Conservation (phyloP, 2,329 filamentous ascomycete genomes). For the Xylaria sp. region DNA sequence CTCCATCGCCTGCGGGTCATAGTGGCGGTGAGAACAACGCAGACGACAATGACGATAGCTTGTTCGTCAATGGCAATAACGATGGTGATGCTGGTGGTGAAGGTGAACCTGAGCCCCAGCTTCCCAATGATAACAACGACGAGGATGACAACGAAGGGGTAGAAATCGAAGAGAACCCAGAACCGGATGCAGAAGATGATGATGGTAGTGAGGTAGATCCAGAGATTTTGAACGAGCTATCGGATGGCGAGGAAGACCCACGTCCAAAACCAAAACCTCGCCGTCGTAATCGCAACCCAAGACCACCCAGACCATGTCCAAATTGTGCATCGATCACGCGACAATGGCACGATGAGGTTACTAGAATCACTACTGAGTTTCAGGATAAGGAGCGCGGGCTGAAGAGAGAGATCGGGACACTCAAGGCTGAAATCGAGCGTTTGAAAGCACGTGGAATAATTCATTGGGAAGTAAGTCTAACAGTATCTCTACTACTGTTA, state of each 20-base stretch:
- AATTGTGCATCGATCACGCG: neutral
- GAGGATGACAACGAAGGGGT: neutral
- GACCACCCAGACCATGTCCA: neutral
- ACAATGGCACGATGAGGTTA: constrained; percentile 10
- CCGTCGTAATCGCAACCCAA: neutral
- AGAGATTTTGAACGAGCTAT: constrained; percentile 3
- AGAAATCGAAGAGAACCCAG: neutral
- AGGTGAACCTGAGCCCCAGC: neutral
- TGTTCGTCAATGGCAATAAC: neutral
- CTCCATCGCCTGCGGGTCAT: neutral
- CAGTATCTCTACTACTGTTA: neutral
- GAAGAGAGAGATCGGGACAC: neutral
- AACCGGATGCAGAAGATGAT: constrained; percentile 2
- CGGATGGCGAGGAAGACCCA: constrained; percentile 4
- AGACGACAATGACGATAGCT: neutral
- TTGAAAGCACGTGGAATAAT: neutral
- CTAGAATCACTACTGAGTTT: neutral
- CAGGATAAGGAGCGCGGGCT: neutral
- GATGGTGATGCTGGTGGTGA: neutral
- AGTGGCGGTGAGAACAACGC: neutral
- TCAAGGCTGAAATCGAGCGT: neutral
- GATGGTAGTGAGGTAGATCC: constrained; percentile 12
- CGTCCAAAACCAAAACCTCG: neutral
- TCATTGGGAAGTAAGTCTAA: constrained; percentile 11
- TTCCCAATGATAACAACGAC: neutral